Conservation (phyloP, 2,329 filamentous ascomycete species). For the Pyricularia grisea region DNA sequence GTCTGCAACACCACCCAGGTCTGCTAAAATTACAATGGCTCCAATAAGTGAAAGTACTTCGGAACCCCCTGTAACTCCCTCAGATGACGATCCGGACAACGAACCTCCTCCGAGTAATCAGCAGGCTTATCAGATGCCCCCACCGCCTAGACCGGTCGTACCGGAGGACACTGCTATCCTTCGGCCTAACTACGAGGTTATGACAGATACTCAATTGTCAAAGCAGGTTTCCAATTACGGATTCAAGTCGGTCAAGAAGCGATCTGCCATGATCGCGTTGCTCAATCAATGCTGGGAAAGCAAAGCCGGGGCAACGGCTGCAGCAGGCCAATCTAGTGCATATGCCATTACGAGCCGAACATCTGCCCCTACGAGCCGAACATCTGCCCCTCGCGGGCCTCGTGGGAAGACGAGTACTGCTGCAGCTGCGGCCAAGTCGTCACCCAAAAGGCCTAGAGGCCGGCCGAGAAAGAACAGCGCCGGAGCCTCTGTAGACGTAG, state of each 20-base stretch:
- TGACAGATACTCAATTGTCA: conserved; percentile 53
- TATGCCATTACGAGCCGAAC: conserved; percentile 11
- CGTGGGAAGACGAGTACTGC: conserved; percentile 8
- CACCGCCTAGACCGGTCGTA: conserved; percentile 4
- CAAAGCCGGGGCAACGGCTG: conserved; percentile 26
- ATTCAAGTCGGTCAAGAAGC: conserved; percentile 62
- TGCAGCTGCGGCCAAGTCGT: conserved; percentile 11
- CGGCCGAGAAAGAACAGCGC: conserved; percentile 28
- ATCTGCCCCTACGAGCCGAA: conserved; percentile 9
- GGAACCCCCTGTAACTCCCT: background rate
- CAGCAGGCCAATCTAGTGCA: background rate
- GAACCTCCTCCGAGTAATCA: conserved; percentile 22
- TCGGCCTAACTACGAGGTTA: conserved; percentile 49
- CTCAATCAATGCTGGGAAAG: conserved; percentile 64
- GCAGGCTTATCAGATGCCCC: conserved; percentile 13
- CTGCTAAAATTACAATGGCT: background rate
- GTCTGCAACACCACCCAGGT: background rate
- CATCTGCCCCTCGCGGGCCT: conserved; percentile 6
- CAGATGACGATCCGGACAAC: conserved; percentile 5
- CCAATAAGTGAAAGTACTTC: background rate
- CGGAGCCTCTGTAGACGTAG: conserved; percentile 3
- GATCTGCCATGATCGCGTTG: conserved; percentile 60
- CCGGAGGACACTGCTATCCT: conserved; percentile 3
- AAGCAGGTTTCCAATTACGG: conserved; percentile 55
- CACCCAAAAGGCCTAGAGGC: conserved; percentile 27